Conservation (phyloP, 2,329 filamentous ascomycete species). For the Plectosphaerella sp. region DNA sequence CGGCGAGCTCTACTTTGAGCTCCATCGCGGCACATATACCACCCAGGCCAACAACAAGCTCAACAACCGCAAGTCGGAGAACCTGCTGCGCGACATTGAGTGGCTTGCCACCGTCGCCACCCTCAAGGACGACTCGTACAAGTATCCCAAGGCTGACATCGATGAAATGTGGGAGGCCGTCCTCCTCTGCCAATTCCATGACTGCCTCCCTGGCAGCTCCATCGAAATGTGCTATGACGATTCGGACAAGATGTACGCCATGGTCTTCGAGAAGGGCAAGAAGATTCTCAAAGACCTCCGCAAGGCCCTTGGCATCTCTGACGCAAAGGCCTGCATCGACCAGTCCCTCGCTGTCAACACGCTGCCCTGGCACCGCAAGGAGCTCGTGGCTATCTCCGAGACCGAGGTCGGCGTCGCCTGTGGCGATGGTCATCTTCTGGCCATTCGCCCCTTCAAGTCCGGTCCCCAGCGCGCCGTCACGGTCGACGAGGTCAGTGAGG, state of each 20-base stretch:
- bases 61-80: constrained; percentile 84
- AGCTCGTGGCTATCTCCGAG: constrained; percentile 63
- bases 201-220: constrained; percentile 88
- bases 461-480: constrained; percentile 44
- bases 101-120: constrained; percentile 82
- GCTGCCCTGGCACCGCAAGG: constrained; percentile 76
- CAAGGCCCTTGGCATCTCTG: constrained; percentile 58
- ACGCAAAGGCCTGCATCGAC: constrained; percentile 33
- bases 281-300: constrained; percentile 68
- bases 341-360: constrained; percentile 72
- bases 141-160: constrained; percentile 90
- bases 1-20: constrained; percentile 95
- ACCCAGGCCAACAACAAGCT: constrained; percentile 97
- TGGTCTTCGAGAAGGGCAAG: constrained; percentile 74
- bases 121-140: constrained; percentile 66
- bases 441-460: constrained; percentile 45
- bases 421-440: constrained; percentile 49
- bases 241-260: constrained; percentile 79
- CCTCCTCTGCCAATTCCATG: constrained; percentile 93
- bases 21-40: constrained; percentile 95
- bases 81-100: constrained; percentile 82
- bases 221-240: constrained; percentile 99
- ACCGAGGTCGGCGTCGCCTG: constrained; percentile 49
- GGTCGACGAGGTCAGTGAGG: constrained; percentile 45
- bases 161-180: constrained; percentile 94